Base-by-base conservation (phyloP, 2,329 filamentous ascomycete species). In the Ophiostoma angusticollis region DNA sequence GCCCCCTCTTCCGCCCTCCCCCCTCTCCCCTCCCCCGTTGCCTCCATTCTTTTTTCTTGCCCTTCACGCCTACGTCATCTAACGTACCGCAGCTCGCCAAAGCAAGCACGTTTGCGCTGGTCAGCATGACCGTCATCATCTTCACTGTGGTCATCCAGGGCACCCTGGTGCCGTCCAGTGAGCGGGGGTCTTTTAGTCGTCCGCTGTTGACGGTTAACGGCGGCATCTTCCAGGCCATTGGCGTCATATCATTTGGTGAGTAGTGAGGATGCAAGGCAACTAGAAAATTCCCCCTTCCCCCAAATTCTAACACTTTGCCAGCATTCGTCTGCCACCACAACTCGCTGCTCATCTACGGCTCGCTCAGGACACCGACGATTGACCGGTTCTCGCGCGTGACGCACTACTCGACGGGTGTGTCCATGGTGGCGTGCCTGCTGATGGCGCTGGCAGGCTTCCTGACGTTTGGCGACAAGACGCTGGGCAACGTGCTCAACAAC, bases 401-500 rank as follows among this genome's bases (percentile, higher is more conserved):
- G 27, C 91, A 98, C 63, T 93, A 84, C 62, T 93, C 84, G 27
- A 95, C 91, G 1, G 74, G 70, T 47, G 77, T 95, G 34, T 95
- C 87, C 30, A 84, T 95, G 70, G 50, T 87, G n/a, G 87, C 89
- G 40, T 98, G 91, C 55, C 70, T 98, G 38, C 61, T 79, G 43
- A 84, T 98, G 78, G 91, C 85, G 0, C 67, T 95, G 7, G 75
- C 80, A 3, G 91, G 91, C 18, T 96, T 94, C 61, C 70, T 98
- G 31, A 87, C 82, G 14, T 98, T 98, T 54, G 89, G 91, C 46
- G 84, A 89, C 60, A 76, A 79, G 52, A 98, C 91, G 4, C 68
- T 86, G 49, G 91, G 91, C 55, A 98, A 98, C 58, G 85, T 98
- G 37, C 77, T 98, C 52, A 98, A 98, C 68, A 98, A 98, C 63